Percentiles rank a stretch among this genome's conserved stretches.
phyloP scores from a whole-genome alignment of 208 protist genomes.

The Entamoeba invadens region DNA sequence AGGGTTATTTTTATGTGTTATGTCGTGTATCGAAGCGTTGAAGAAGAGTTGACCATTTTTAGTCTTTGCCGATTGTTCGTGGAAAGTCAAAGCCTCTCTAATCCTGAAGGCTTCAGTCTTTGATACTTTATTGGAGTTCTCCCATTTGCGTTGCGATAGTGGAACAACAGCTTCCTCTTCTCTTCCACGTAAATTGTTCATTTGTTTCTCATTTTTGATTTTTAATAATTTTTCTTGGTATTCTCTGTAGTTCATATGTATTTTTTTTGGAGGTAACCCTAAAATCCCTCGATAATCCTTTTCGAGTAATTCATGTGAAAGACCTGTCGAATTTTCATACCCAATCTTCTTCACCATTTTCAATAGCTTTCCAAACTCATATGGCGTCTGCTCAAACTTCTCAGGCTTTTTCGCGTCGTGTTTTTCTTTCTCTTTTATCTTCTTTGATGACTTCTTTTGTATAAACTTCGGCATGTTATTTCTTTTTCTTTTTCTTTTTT shows the following conservation, averaged over 20 bases:
- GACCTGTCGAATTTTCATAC: background rate
- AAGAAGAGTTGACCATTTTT: background rate
- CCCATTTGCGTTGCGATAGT: background rate
- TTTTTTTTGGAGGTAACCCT: background rate
- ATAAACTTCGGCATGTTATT: background rate
- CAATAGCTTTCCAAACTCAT: background rate
- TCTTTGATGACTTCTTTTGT: background rate
- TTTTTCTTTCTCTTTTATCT: no score
- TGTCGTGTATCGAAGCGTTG: background rate
- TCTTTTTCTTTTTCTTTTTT: no score
- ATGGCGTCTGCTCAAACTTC: background rate
- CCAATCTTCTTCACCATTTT: background rate
- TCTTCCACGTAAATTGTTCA: background rate
- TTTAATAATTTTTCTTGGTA: background rate
- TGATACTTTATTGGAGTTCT: background rate
- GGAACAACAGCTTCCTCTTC: background rate
- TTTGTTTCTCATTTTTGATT: background rate
- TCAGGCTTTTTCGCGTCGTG: background rate
- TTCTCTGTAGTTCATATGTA: background rate
- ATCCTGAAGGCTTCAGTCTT: no score
- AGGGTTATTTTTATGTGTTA: background rate
- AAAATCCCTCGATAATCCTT: background rate
- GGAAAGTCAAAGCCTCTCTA: background rate
- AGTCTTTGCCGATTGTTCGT: background rate
- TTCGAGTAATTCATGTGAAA: background rate